These are phyloP conservation scores for Trichophyton schoenleinii DNA, from an alignment of 2,329 filamentous ascomycete genomes.

Conservation along the genomic window DNA sequence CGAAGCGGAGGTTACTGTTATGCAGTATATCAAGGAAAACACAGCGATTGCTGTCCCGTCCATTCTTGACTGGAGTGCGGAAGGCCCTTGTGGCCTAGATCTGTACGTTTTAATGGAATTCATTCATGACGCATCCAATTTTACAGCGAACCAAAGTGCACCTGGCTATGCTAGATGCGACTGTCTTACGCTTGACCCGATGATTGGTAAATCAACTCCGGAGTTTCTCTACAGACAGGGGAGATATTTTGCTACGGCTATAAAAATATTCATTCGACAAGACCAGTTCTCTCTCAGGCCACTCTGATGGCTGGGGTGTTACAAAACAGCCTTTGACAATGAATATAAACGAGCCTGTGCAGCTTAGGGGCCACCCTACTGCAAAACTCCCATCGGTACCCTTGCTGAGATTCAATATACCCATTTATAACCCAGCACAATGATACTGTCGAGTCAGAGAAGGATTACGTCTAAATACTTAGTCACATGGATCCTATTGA, in stretches of 20 bases:
- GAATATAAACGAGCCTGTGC: conserved; percentile 33
- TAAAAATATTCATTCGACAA: conserved; percentile 22
- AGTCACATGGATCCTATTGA: conserved; percentile 13
- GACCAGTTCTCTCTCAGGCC: conserved; percentile 30
- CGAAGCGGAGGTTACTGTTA: conserved; percentile 12
- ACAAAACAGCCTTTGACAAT: conserved; percentile 27
- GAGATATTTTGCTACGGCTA: conserved; percentile 31
- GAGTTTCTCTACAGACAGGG: conserved; percentile 28
- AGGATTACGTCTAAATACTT: conserved; percentile 16
- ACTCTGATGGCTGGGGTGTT: conserved; percentile 19
- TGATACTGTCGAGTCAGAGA: conserved; percentile 21
- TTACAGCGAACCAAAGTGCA: conserved; percentile 18
- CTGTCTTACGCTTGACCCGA: conserved; percentile 23
- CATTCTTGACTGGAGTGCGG: conserved; percentile 14
- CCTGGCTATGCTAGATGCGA: conserved; percentile 17
- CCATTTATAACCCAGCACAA: conserved; percentile 31
- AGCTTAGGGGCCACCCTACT: conserved; percentile 16
- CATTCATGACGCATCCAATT: conserved; percentile 15
- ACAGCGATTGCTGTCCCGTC: conserved; percentile 14
- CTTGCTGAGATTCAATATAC: conserved; percentile 33
- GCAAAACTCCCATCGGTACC: conserved; percentile 7
- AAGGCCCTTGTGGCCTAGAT: conserved; percentile 15
- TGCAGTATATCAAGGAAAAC: conserved; percentile 12
- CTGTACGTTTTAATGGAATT: conserved; percentile 30
- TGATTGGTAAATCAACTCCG: conserved; percentile 25